phyloP scores from a whole-genome alignment of 2,329 filamentous ascomycete genomes.

The Aspergillus persii region DNA sequence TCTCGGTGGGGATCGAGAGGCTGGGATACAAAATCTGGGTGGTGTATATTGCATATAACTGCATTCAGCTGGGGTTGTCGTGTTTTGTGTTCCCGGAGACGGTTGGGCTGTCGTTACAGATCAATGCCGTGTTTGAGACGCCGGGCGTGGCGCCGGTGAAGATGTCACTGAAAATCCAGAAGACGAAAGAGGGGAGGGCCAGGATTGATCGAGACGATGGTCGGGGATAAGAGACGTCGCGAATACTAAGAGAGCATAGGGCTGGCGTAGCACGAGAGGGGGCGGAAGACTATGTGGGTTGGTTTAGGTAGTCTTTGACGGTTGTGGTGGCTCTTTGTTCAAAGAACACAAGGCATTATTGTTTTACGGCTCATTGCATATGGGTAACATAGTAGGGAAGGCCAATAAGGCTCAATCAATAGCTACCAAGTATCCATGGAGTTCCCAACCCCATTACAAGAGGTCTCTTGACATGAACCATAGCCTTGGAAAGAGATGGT shows the following conservation, averaged over 20 bases:
- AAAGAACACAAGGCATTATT: no score
- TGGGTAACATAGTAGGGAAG: no score
- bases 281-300: neutral
- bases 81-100: constrained; percentile 57
- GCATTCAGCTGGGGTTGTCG: constrained; percentile 44
- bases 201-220: constrained; percentile 12
- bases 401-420: no score
- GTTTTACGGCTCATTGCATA: no score
- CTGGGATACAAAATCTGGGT: constrained; percentile 53
- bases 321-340: neutral
- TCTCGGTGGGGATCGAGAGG: constrained; percentile 47
- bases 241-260: constrained; percentile 2
- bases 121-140: constrained; percentile 58
- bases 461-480: no score
- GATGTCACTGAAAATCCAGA: constrained; percentile 44
- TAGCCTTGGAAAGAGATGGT: no score
- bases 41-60: constrained; percentile 52
- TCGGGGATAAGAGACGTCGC: neutral
- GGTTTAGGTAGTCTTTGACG: neutral
- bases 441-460: no score
- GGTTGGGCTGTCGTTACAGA: constrained; percentile 51
- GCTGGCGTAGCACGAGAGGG: neutral
- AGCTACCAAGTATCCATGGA: no score
- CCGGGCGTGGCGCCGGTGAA: constrained; percentile 43
- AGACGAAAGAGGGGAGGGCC: constrained; percentile 36